Evolutionary conservation across 345 rosid genomes (phyloP), one percentile per base, ranked within the genome.

Genomic region (Citrus australasica): DNA sequence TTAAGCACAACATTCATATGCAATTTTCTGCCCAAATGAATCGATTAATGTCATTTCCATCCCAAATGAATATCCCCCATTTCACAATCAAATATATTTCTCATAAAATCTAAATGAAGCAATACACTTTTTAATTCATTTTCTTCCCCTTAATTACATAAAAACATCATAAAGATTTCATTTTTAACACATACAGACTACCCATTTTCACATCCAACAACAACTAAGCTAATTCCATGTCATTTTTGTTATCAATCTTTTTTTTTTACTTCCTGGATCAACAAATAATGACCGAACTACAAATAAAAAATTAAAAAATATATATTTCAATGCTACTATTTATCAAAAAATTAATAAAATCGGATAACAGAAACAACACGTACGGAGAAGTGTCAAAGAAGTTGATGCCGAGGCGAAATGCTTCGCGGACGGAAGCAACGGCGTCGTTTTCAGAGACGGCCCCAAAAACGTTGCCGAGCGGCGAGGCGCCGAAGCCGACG

Each of bases 371-470:
- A 71, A 79, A 48, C 30, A 13, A 38, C 33, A 35, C 82, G 40
- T 89, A 96, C 99, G 99, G 99, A 21, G 97, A 96, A 81, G 99
- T 96, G 82, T 96, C 98, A 84, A 94, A 96, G 91, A 96, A 96
- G 86, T 96, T 96, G 83, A 94, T 94, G 78, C 98, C 95, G 38
- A 86, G 88, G 56, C 87, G 89, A 82, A 94, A 92, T 74, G 99
- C 97, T 61, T 88, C 87, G 70, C 90, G 86, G 46, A 94, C 97
- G 79, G 97, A 76, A 87, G 92, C 90, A 84, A 94, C 28, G 71
- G 97, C 99, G 35, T 92, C 97, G 16, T 77, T 84, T 69, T 96
- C 98, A 35, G 93, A 84, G 76, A 96, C 98, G 7, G 90, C 91
- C 68, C 98, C 98, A 84, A 90, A 94, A 67, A 92, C 93, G 62